phyloP scores from a whole-genome alignment of 139 green algal genomes.

The Micractinium sp. region DNA sequence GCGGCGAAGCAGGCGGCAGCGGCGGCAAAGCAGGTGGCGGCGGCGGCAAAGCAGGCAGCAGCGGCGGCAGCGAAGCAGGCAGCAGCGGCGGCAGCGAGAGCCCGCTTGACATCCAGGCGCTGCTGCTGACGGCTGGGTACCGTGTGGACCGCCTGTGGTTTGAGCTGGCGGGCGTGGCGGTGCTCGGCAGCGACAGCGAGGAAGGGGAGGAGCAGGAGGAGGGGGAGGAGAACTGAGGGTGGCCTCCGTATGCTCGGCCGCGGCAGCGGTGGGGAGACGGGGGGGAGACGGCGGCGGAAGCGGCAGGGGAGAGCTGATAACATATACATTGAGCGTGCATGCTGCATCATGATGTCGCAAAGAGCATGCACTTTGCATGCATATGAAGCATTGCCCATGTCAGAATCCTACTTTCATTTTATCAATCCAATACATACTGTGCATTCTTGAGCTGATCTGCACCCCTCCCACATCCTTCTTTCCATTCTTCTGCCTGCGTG shows the following conservation, averaged over 20 bases:
- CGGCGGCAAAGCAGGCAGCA: neutral
- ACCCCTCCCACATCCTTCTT: too few species aligned
- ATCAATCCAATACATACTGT: neutral
- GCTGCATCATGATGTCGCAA: too few species aligned
- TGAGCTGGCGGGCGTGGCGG: neutral
- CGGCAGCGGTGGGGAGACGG: too few species aligned
- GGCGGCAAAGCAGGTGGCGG: neutral
- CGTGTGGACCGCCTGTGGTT: conserved; percentile 12
- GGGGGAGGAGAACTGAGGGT: neutral
- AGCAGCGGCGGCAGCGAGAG: neutral
- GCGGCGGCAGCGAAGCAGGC: neutral
- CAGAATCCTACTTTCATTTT: neutral
- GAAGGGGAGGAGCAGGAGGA: neutral
- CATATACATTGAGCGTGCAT: neutral
- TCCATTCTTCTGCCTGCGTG: neutral
- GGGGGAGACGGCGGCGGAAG: too few species aligned
- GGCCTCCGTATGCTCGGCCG: neutral
- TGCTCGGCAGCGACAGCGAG: neutral
- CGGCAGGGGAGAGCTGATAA: neutral
- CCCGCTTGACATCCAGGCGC: neutral
- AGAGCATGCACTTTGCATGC: too few species aligned
- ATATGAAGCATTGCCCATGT: neutral
- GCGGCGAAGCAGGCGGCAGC: neutral
- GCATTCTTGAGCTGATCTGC: too few species aligned
- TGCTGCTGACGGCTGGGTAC: conserved; percentile 14